Percentiles rank a stretch among this genome's conserved stretches.
phyloP scores from a whole-genome alignment of 257 asterid genomes.

The Solanum raphanifolium region DNA sequence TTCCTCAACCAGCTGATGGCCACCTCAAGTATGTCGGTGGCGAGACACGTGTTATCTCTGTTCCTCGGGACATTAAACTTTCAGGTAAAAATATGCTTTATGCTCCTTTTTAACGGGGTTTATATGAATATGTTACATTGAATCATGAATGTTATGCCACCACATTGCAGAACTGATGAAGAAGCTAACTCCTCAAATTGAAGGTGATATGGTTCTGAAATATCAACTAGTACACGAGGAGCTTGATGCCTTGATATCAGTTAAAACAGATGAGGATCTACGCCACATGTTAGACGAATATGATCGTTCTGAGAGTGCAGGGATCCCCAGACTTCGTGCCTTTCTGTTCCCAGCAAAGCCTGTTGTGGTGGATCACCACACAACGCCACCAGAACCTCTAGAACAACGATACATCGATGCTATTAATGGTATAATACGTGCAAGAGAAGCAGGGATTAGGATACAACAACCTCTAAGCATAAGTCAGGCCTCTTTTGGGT shows the following conservation, averaged over 20 bases:
- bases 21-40: conserved; percentile 87
- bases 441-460: not conserved
- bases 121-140: not conserved
- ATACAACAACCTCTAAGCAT: conserved; percentile 19
- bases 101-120: not conserved
- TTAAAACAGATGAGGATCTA: conserved; percentile 71
- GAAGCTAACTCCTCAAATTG: conserved; percentile 52
- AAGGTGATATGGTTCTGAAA: conserved; percentile 67
- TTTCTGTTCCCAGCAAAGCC: conserved; percentile 62
- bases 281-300: conserved; percentile 67
- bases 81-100: conserved; percentile 23
- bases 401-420: conserved; percentile 77
- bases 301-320: conserved; percentile 30
- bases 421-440: conserved; percentile 45
- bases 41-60: conserved; percentile 75
- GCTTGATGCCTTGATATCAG: conserved; percentile 69
- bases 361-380: conserved; percentile 18
- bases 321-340: conserved; percentile 46
- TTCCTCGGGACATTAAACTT: conserved; percentile 42
- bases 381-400: conserved; percentile 15
- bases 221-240: conserved; percentile 72
- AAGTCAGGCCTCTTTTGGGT: conserved; percentile 13
- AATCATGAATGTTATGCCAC: not conserved
- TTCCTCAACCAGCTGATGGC: conserved; percentile 64
- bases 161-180: conserved; percentile 54